phyloP scores from a whole-genome alignment of 352 stramenopile species.

The Phytophthora sp. region DNA sequence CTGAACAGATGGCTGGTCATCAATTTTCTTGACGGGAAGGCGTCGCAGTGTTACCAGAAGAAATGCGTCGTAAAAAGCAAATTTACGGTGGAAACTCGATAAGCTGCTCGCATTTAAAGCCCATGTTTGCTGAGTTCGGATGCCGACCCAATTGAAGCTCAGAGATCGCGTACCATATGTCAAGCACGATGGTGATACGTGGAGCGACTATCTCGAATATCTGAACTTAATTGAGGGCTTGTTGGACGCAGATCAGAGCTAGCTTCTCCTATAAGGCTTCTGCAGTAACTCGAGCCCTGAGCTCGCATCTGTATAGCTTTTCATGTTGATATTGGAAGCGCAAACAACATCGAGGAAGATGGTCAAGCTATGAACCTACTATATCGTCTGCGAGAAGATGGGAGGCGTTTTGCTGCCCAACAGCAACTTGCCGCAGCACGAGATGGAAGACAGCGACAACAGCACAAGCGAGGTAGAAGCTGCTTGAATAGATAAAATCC shows the following conservation, averaged over 20 bases:
- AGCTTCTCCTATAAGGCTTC: constrained; percentile 9
- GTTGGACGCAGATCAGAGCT: constrained; percentile 10
- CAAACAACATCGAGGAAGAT: neutral
- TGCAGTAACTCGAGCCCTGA: constrained; percentile 8
- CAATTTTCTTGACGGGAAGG: constrained; percentile 17
- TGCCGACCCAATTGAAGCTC: constrained; percentile 15
- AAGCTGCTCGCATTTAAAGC: neutral
- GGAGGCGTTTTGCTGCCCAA: no score
- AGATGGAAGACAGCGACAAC: no score
- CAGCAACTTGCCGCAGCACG: no score
- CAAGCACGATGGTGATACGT: constrained; percentile 11
- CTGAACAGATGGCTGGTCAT: constrained; percentile 6
- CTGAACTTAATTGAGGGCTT: constrained; percentile 18
- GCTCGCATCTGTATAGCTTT: neutral
- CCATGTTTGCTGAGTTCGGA: constrained; percentile 5
- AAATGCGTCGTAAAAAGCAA: constrained; percentile 2
- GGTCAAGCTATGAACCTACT: constrained; percentile 1
- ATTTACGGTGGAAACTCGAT: constrained; percentile 2
- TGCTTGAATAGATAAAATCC: no score
- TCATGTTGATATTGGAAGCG: neutral
- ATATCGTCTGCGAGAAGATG: constrained; percentile 4
- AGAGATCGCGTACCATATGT: constrained; percentile 1
- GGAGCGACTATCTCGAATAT: constrained; percentile 16
- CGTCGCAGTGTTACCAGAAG: constrained; percentile 11
- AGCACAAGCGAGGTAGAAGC: no score